phyloP scores from a whole-genome alignment of 1,284 basidiomycete genomes.

The Erythrobasidium hasegawianum region DNA sequence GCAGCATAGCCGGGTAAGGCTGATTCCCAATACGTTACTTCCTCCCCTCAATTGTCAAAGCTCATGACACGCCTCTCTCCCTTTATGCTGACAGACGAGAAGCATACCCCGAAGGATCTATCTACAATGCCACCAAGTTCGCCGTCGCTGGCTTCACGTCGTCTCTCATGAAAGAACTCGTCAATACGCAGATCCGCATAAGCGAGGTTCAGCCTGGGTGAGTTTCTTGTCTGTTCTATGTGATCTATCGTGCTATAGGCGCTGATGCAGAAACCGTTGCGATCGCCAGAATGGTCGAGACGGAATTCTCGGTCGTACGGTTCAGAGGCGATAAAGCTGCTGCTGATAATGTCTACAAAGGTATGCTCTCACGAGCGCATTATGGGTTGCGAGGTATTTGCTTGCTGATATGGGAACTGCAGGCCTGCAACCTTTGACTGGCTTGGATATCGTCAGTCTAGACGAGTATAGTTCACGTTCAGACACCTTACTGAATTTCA shows the following conservation, averaged over 20 bases:
- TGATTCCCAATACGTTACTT: background rate
- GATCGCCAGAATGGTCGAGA: constrained; percentile 46
- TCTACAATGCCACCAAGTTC: constrained; percentile 74
- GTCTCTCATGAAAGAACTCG: constrained; percentile 74
- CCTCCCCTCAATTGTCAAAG: no score
- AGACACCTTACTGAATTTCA: constrained; percentile 34
- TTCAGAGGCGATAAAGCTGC: constrained; percentile 75
- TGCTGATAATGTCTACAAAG: constrained; percentile 85
- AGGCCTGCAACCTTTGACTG: constrained; percentile 57
- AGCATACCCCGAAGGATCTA: constrained; percentile 75
- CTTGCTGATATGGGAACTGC: background rate
- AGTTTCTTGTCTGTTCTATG: constrained; percentile 3
- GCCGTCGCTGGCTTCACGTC: constrained; percentile 86
- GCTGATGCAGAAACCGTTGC: constrained; percentile 16
- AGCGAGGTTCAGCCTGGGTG: constrained; percentile 81
- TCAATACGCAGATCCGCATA: constrained; percentile 85
- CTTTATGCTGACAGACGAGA: constrained; percentile 70
- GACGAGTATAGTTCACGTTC: constrained; percentile 8
- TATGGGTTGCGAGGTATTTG: constrained; percentile 28
- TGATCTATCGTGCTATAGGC: background rate
- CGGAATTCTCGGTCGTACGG: constrained; percentile 80
- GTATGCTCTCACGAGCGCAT: constrained; percentile 64
- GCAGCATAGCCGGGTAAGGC: constrained; percentile 65
- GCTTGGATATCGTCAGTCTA: constrained; percentile 63
- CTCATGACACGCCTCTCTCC: background rate